A percentile compares a stretch with the other conserved stretches of the same genome.
phyloP scores from a whole-genome alignment of 1,139 yeast genomes.

The Pichia sp. region DNA sequence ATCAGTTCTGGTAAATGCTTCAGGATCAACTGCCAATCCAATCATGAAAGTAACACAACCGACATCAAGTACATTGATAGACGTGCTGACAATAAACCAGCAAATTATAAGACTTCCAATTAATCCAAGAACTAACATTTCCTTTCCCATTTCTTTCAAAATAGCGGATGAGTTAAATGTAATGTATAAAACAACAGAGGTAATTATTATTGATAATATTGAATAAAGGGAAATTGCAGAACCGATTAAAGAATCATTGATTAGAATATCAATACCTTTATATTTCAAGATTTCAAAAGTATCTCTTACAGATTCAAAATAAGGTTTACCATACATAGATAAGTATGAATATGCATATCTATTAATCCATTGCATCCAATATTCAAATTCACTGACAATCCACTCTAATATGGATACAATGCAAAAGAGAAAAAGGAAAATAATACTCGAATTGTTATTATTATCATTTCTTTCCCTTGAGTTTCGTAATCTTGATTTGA shows the following conservation, averaged over 20 bases:
- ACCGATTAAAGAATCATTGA: slow-evolving; percentile 77
- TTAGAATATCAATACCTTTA: slow-evolving; percentile 80
- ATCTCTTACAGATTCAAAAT: slow-evolving; percentile 69
- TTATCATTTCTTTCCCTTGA: slow-evolving; percentile 6
- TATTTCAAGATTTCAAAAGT: slow-evolving; percentile 73
- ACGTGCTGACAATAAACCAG: slow-evolving; percentile 67
- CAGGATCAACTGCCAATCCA: slow-evolving; percentile 84
- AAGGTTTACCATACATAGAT: slow-evolving; percentile 80
- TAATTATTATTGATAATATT: slow-evolving; percentile 60
- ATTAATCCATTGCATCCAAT: slow-evolving; percentile 81
- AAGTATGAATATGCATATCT: slow-evolving; percentile 85
- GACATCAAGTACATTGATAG: slow-evolving; percentile 63
- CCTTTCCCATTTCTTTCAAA: slow-evolving; percentile 51
- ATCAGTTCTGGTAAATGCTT: slow-evolving; percentile 42
- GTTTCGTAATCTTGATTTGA: slow-evolving; percentile 20
- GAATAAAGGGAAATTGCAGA: slow-evolving; percentile 75
- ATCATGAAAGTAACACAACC: slow-evolving; percentile 85
- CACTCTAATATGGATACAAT: slow-evolving; percentile 43
- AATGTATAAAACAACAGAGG: slow-evolving; percentile 16
- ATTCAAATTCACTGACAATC: slow-evolving; percentile 59
- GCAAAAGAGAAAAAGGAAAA: slow-evolving; percentile 22
- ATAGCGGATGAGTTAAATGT: slow-evolving; percentile 38
- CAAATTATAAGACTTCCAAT: slow-evolving; percentile 74
- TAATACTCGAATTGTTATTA: slow-evolving; percentile 9
- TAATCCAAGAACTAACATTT: slow-evolving; percentile 68